A percentile compares a stretch with the other conserved stretches of the same genome.
Conservation (phyloP, 352 stramenopile genomes). For the Phytophthora hybrid region DNA sequence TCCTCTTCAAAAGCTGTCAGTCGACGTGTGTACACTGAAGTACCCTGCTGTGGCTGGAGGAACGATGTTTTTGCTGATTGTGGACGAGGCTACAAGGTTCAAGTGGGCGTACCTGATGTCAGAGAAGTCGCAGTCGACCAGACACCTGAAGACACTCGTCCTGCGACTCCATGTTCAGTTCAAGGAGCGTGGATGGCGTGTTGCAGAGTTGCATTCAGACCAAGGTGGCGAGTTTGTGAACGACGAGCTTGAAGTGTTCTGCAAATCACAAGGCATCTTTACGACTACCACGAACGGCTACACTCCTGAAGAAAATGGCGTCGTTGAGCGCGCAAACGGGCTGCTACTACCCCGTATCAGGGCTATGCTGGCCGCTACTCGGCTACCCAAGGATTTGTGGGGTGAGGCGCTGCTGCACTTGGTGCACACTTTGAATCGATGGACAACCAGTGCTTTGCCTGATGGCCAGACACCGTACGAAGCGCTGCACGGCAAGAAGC, state of each 20-base stretch:
- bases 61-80: conserved; percentile 24
- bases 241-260: conserved; percentile 13
- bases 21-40: conserved; percentile 19
- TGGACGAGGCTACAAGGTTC: conserved; percentile 24
- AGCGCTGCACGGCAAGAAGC: conserved; percentile 14
- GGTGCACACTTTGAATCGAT: conserved; percentile 25
- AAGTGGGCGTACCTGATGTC: conserved; percentile 19
- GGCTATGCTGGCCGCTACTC: conserved; percentile 20
- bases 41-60: not conserved
- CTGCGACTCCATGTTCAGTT: conserved; percentile 19
- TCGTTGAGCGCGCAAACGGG: conserved; percentile 22
- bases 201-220: conserved; percentile 7
- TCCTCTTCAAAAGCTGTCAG: conserved; percentile 1
- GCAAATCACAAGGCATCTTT: conserved; percentile 12
- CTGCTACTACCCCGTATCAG: conserved; percentile 2
- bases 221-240: not conserved
- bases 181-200: not conserved
- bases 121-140: conserved; percentile 14
- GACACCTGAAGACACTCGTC: conserved; percentile 4
- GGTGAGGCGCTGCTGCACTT: conserved; percentile 15
- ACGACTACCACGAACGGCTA: conserved; percentile 23
- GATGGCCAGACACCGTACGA: conserved; percentile 21
- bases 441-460: conserved; percentile 9
- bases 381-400: conserved; percentile 26
- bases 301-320: conserved; percentile 31